phyloP scores from a whole-genome alignment of 768 basidiomycete genomes.

The Hygrophorus russula region DNA sequence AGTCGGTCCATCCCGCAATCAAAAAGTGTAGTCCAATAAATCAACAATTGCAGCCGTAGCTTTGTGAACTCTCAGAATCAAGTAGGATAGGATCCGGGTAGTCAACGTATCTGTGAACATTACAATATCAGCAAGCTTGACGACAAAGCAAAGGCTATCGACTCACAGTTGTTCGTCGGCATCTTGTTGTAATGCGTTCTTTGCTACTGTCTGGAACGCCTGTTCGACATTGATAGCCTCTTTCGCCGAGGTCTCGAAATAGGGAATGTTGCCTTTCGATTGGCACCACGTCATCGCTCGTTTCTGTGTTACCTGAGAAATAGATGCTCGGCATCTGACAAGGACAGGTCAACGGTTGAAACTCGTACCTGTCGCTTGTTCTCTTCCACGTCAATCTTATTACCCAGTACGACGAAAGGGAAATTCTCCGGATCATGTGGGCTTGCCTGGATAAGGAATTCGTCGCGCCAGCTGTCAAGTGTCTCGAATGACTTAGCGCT shows the following conservation, averaged over 20 bases:
- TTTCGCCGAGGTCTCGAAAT: constrained; percentile 99
- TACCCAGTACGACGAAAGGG: constrained; percentile 98
- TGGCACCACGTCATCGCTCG: constrained; percentile 99
- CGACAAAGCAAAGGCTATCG: constrained; percentile 7
- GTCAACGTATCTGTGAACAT: constrained; percentile 72
- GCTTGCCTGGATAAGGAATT: constrained; percentile 97
- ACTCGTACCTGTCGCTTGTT: constrained; percentile 82
- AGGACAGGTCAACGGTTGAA: neutral
- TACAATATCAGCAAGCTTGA: constrained; percentile 6
- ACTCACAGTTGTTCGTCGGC: constrained; percentile 88
- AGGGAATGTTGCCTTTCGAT: constrained; percentile 98
- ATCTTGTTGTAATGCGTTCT: constrained; percentile 97
- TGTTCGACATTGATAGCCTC: constrained; percentile 99
- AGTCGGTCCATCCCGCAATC: neutral
- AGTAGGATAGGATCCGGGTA: constrained; percentile 98
- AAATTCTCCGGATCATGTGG: constrained; percentile 99
- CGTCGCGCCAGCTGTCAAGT: constrained; percentile 97
- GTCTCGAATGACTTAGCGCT: constrained; percentile 98
- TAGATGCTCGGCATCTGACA: constrained; percentile 2
- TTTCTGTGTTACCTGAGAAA: constrained; percentile 86
- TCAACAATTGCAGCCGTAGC: constrained; percentile 86
- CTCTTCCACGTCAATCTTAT: constrained; percentile 99
- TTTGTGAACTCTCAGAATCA: constrained; percentile 86
- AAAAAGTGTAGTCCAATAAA: neutral
- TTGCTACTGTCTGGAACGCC: constrained; percentile 99